These are phyloP conservation scores for Thermothelomyces thermophilus DNA, from an alignment of 2,329 filamentous ascomycete species.

Conservation along the genomic window DNA sequence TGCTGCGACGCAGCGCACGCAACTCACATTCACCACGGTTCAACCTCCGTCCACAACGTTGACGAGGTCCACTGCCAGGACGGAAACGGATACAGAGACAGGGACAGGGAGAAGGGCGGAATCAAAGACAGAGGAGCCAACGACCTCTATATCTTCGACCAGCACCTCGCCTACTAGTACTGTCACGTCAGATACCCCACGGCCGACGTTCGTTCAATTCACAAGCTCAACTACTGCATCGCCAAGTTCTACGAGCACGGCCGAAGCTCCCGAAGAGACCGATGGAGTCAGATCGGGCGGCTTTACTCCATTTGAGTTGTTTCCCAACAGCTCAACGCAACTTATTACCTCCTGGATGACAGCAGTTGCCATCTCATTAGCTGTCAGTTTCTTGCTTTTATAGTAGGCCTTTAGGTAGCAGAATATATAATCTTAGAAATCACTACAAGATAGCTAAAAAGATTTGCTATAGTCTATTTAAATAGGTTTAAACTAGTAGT, in stretches of 20 bases:
- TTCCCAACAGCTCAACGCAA: constrained; percentile 1
- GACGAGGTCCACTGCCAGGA: background rate
- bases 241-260: background rate
- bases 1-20: background rate
- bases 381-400: constrained; percentile 3
- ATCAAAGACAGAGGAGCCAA: background rate
- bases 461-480: too few species aligned
- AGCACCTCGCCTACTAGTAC: constrained; percentile 1
- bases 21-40: constrained; percentile 17
- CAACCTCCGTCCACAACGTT: constrained; percentile 5
- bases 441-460: too few species aligned
- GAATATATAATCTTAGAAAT: too few species aligned
- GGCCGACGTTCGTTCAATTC: background rate
- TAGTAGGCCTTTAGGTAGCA: too few species aligned
- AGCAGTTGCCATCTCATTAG: background rate
- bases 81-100: background rate
- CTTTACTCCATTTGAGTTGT: constrained; percentile 26
- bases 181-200: background rate
- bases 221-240: background rate
- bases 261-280: background rate
- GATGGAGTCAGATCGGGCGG: constrained; percentile 9
- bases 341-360: background rate
- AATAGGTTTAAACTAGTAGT: too few species aligned
- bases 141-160: background rate
- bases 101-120: too few species aligned